phyloP scores from a whole-genome alignment of 148 eudicot species.

The Beta vulgaris region DNA sequence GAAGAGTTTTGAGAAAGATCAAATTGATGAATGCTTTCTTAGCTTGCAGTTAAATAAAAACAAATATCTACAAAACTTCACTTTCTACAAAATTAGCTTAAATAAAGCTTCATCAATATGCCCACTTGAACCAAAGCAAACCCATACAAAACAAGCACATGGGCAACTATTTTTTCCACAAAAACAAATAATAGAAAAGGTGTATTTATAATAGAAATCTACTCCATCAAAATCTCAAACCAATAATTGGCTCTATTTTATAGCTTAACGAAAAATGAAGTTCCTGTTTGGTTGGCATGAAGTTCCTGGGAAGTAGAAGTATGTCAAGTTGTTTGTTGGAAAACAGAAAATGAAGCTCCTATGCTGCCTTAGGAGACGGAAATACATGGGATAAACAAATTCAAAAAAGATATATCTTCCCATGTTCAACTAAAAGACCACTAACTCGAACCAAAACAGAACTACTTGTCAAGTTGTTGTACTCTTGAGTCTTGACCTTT shows the following conservation, averaged over 20 bases:
- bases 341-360: too few relatives aligned
- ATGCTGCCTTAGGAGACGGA: too few relatives aligned
- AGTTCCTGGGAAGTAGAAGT: too few relatives aligned
- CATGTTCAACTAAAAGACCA: too few relatives aligned
- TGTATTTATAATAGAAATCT: neutral
- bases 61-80: too few relatives aligned
- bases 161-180: neutral
- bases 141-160: neutral
- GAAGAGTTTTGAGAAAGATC: neutral
- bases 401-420: too few relatives aligned
- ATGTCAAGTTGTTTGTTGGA: too few relatives aligned
- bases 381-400: too few relatives aligned
- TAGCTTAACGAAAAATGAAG: neutral
- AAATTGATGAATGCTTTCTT: neutral
- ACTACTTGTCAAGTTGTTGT: neutral
- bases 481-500: too few relatives aligned
- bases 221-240: neutral
- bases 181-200: neutral
- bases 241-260: neutral
- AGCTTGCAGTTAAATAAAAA: neutral
- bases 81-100: too few relatives aligned
- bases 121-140: neutral
- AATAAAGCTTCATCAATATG: neutral
- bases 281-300: too few relatives aligned
- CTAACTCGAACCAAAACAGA: neutral